These are phyloP conservation scores for Isoetes taiwanensis DNA, from an alignment of 75 land plant species.

Conservation along the genomic window DNA sequence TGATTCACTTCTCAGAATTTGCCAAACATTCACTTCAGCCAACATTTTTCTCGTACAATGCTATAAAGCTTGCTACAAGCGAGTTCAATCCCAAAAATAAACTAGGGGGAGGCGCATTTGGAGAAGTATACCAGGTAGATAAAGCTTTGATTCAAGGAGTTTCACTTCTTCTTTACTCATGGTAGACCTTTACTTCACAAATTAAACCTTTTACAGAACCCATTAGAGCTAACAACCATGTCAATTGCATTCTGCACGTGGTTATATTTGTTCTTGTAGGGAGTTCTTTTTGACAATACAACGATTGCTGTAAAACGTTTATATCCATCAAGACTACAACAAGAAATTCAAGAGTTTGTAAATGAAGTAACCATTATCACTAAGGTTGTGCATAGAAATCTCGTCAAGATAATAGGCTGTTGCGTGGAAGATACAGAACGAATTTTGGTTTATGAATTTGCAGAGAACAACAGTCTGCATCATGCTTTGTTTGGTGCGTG, in stretches of 20 bases:
- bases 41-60: no score
- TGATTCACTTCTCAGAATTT: no score
- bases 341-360: conserved; percentile 44
- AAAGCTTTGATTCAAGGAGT: no score
- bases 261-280: no score
- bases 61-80: conserved; percentile 22
- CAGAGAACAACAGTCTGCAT: conserved; percentile 40
- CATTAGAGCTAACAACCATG: no score
- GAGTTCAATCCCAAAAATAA: conserved; percentile 47
- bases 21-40: no score
- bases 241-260: no score
- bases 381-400: conserved; percentile 43
- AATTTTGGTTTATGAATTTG: conserved; percentile 41
- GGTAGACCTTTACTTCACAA: no score
- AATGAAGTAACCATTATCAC: conserved; percentile 48
- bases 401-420: conserved; percentile 39
- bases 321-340: conserved; percentile 30
- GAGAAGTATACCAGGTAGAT: not conserved
- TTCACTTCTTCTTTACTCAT: no score
- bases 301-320: conserved; percentile 48
- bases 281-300: conserved; percentile 33
- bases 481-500: conserved; percentile 28
- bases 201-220: no score
- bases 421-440: conserved; percentile 50
- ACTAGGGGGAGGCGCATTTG: conserved; percentile 30